phyloP scores from a whole-genome alignment of 1,139 yeast genomes.

The Eremothecium cymbalariae region DNA sequence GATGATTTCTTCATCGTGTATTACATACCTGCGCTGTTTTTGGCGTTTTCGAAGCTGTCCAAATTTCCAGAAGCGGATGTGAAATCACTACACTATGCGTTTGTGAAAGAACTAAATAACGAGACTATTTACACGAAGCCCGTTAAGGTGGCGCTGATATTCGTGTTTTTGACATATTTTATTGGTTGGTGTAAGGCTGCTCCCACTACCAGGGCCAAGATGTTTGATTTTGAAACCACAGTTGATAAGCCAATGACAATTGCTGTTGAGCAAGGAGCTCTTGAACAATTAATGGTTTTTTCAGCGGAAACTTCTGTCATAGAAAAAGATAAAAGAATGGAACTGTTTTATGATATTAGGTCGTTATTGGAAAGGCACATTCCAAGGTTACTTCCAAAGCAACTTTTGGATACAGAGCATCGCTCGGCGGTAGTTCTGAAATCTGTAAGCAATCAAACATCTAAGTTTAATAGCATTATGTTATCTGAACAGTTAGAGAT shows the following conservation, averaged over 20 bases:
- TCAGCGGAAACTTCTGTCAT: slow-evolving; percentile 56
- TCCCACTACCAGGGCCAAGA: slow-evolving; percentile 35
- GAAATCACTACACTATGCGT: slow-evolving; percentile 31
- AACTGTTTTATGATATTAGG: slow-evolving; percentile 56
- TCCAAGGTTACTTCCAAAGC: slow-evolving; percentile 46
- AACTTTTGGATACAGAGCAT: slow-evolving; percentile 37
- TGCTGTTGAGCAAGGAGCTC: slow-evolving; percentile 60
- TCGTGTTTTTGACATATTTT: slow-evolving; percentile 56
- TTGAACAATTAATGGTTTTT: slow-evolving; percentile 66
- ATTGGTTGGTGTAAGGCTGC: slow-evolving; percentile 62
- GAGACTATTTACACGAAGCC: slow-evolving; percentile 45
- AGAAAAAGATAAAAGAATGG: slow-evolving; percentile 33
- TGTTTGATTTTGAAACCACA: slow-evolving; percentile 38
- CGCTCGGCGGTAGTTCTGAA: slow-evolving; percentile 1
- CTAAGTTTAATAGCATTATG: slow-evolving; percentile 8
- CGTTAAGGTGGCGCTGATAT: slow-evolving; percentile 48
- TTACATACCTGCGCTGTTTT: slow-evolving; percentile 55
- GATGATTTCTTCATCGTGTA: slow-evolving; percentile 59
- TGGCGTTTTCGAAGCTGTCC: slow-evolving; percentile 35
- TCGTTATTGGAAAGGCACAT: slow-evolving; percentile 57
- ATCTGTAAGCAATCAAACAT: slow-evolving; percentile 6
- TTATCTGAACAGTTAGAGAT: slow-evolving; percentile 23
- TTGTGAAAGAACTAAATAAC: slow-evolving; percentile 29
- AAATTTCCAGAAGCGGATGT: slow-evolving; percentile 32
- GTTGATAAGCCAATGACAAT: slow-evolving; percentile 45